These are phyloP conservation scores for Podila horticola DNA, from an alignment of 192 early-diverging fungal genomes.

Conservation along the genomic window DNA sequence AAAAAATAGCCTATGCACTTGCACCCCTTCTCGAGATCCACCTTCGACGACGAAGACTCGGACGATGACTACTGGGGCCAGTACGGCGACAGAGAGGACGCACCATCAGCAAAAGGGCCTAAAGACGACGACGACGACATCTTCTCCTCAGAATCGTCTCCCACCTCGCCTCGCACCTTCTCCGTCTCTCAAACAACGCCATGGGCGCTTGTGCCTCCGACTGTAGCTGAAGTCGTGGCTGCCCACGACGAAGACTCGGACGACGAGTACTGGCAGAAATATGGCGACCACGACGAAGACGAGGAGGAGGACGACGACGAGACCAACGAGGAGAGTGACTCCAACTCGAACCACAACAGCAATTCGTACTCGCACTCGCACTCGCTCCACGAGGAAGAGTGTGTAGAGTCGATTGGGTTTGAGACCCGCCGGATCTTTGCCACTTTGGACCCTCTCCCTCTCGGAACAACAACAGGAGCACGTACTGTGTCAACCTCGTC, in stretches of 20 bases:
- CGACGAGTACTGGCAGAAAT: neutral
- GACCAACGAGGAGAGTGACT: too few species aligned
- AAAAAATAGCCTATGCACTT: too few species aligned
- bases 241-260: neutral
- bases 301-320: neutral
- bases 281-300: neutral
- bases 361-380: too few species aligned
- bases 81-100: neutral
- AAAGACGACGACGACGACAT: neutral
- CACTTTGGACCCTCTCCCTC: neutral
- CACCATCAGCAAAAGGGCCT: neutral
- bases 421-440: constrained; percentile 2
- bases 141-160: neutral
- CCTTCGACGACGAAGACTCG: neutral
- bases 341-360: too few species aligned
- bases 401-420: neutral
- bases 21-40: neutral
- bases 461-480: too few species aligned
- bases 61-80: constrained; percentile 1
- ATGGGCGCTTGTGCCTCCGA: too few species aligned
- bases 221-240: neutral
- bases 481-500: neutral
- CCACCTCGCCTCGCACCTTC: neutral
- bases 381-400: neutral
- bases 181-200: too few species aligned